phyloP scores from a whole-genome alignment of 2,329 filamentous ascomycete genomes.

The Calonectria pauciramosa region DNA sequence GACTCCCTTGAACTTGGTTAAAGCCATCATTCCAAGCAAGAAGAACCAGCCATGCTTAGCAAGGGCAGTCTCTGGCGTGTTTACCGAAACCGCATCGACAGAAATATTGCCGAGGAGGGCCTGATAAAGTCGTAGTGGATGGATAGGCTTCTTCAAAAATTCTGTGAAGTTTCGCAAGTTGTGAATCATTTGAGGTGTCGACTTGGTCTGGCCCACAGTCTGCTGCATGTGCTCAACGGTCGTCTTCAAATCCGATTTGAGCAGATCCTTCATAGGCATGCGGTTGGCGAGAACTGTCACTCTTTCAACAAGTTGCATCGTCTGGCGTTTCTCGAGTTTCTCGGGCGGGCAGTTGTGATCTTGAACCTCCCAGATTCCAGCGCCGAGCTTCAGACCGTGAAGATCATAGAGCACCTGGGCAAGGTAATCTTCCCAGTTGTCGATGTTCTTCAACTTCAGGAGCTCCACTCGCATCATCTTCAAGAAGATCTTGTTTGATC shows the following conservation, averaged over 20 bases:
- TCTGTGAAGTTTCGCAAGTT: slow-evolving; percentile 87
- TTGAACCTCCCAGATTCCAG: slow-evolving; percentile 74
- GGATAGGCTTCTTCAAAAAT: slow-evolving; percentile 86
- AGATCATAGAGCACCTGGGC: slow-evolving; percentile 88
- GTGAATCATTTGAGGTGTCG: slow-evolving; percentile 84
- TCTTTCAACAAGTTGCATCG: slow-evolving; percentile 85
- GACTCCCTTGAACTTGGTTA: slow-evolving; percentile 84
- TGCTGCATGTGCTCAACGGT: slow-evolving; percentile 96
- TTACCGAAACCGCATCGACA: slow-evolving; percentile 79
- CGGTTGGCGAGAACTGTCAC: slow-evolving; percentile 85
- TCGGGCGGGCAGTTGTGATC: slow-evolving; percentile 87
- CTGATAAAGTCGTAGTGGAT: slow-evolving; percentile 83
- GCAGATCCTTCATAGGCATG: slow-evolving; percentile 90
- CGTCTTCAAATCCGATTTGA: slow-evolving; percentile 90
- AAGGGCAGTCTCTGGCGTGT: slow-evolving; percentile 76
- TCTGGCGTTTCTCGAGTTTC: slow-evolving; percentile 83
- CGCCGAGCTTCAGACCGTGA: slow-evolving; percentile 83
- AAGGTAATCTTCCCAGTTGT: slow-evolving; percentile 89
- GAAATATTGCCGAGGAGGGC: slow-evolving; percentile 84
- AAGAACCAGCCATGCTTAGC: slow-evolving; percentile 94
- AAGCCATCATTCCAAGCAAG: slow-evolving; percentile 86
- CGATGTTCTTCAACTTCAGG: slow-evolving; percentile 79
- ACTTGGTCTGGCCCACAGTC: slow-evolving; percentile 83
- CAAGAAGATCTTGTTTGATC: slow-evolving; percentile 88
- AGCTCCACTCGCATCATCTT: slow-evolving; percentile 91